Evolutionary conservation across 2,329 filamentous ascomycete species (phyloP).

Genomic region (Ceratocystis lukuohia): DNA sequence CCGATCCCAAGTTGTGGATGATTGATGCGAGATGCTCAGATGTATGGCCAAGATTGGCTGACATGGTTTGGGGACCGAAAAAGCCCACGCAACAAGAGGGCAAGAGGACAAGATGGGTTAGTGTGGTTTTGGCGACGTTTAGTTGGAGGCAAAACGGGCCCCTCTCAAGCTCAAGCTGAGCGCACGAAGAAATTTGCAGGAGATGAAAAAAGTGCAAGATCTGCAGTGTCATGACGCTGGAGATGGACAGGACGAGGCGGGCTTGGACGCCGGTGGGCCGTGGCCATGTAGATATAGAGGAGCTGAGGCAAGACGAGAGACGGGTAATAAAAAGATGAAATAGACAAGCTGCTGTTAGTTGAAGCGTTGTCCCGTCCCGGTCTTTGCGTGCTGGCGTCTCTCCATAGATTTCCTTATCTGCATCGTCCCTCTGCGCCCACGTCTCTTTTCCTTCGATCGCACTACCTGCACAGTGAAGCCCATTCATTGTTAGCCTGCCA

Average conservation of each 20-base stretch:
- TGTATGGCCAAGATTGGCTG: neutral
- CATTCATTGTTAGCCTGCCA: neutral
- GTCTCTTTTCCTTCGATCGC: neutral
- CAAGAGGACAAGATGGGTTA: neutral
- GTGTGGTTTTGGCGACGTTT: neutral
- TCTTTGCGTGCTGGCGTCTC: neutral
- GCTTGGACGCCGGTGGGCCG: neutral
- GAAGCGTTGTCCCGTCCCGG: neutral
- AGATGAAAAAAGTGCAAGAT: neutral
- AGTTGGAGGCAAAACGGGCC: neutral
- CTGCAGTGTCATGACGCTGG: neutral
- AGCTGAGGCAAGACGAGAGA: neutral
- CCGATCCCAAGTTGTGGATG: neutral
- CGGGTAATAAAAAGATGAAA: neutral
- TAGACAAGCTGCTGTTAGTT: neutral
- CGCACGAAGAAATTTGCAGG: neutral
- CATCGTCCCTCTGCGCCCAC: neutral
- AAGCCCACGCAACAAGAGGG: neutral
- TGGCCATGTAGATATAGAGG: neutral
- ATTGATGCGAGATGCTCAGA: neutral
- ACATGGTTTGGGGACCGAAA: conserved; percentile 1
- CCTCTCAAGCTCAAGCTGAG: neutral
- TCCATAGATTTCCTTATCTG: neutral
- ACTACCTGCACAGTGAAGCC: neutral
- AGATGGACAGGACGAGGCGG: neutral